phyloP scores from a whole-genome alignment of 441 rosid genomes.

The Biscutella laevigata region DNA sequence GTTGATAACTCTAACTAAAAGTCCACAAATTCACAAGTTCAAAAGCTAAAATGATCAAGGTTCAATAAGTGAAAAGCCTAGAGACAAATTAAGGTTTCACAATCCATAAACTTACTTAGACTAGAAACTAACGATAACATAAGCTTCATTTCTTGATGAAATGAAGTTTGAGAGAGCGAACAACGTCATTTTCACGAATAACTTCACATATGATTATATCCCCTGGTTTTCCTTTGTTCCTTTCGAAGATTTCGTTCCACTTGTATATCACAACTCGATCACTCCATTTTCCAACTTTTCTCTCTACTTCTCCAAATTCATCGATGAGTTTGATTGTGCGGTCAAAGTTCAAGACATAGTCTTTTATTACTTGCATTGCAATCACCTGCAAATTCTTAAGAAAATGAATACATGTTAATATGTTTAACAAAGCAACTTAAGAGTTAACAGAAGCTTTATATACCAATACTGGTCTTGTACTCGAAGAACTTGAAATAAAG shows the following conservation, averaged over 20 bases:
- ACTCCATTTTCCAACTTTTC: not conserved
- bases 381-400: not conserved
- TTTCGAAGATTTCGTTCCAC: constrained; percentile 8
- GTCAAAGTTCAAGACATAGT: constrained; percentile 6
- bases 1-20: not conserved
- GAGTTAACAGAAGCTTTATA: not conserved
- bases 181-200: not conserved
- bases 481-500: constrained; percentile 10
- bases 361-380: constrained; percentile 6
- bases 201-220: constrained; percentile 17
- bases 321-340: constrained; percentile 1
- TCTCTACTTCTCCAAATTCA: not conserved
- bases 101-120: not conserved
- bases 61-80: not conserved
- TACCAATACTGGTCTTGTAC: constrained; percentile 1
- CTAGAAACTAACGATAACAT: not conserved
- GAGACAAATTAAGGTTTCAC: not conserved
- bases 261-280: constrained; percentile 11
- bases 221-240: not conserved
- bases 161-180: constrained; percentile 7
- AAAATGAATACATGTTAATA: not conserved
- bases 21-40: not conserved
- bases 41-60: not conserved
- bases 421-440: not conserved
- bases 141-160: constrained; percentile 5